Evolutionary conservation across 176 grass and related monocot species (phyloP), one percentile per base, ranked within the genome.

Genomic region (Melocanna baccifera): DNA sequence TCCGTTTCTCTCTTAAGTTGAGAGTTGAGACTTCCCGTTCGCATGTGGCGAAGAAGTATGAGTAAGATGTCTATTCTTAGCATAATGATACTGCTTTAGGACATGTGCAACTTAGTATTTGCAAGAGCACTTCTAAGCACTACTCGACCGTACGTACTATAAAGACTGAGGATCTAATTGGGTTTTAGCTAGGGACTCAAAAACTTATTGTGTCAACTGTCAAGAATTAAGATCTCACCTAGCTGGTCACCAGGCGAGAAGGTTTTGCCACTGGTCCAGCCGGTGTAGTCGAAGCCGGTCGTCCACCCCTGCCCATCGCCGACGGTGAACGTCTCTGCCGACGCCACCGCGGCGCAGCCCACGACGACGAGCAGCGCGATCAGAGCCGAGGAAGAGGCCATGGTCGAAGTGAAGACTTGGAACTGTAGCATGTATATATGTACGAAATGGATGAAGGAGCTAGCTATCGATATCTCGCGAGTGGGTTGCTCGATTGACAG

Each of bases 241-340:
- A 99, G 84, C 6, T n/a, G 34, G 72, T 99, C 93, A 52, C 91
- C 93, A 6, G 20, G 62, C 1, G 0, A 0, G 78, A 96, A 91
- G 71, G 0, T 84, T 62, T 96, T 81, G 64, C 68, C 83, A 4
- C 22, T 84, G 8, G 40, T 0, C 96, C 96, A 99, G 19, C 1
- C 42, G 53, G 1, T 0, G 86, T 94, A 99, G 42, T 92, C 8
- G 16, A 36, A 0, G 52, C 5, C 7, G 12, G 5, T 14, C 1
- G 29, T 14, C 96, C 96, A 99, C 18, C 96, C 96, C 11, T 34
- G 13, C 0, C 0, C 0, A 6, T 84, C 91, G 19, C 96, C 96
- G n/a, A 99, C 96, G 61, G 37, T 86, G 87, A 59, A 81, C 19
- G 77, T 39, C 0, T 12, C 42, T 1, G 89, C 89, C 0, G 90